Conservation (phyloP, 2,329 filamentous ascomycete genomes). For the Boeremia lycopersici region DNA sequence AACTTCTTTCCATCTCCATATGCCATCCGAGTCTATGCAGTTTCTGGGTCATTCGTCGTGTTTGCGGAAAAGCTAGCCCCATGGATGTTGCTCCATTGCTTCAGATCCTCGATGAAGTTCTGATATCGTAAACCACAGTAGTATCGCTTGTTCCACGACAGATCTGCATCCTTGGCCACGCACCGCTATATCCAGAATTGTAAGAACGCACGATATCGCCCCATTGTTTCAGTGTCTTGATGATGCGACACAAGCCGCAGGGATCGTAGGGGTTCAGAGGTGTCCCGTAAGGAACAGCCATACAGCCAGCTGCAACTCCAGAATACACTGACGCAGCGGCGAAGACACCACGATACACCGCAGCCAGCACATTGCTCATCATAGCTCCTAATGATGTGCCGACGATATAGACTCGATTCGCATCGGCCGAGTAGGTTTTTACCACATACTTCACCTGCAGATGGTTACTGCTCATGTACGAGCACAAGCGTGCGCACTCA, state of each 20-base stretch:
- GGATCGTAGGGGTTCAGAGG: conserved; percentile 20
- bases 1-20: conserved; percentile 38
- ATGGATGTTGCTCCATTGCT: conserved; percentile 37
- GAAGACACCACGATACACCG: conserved; percentile 37
- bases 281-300: conserved; percentile 33
- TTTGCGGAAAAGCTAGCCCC: conserved; percentile 24
- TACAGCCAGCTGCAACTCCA: conserved; percentile 37
- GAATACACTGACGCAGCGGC: conserved; percentile 35
- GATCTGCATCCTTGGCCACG: conserved; percentile 44
- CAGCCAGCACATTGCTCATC: conserved; percentile 43
- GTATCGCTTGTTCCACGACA: conserved; percentile 47
- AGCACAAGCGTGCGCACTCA: too few relatives aligned
- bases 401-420: conserved; percentile 51
- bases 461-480: too few relatives aligned
- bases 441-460: conserved; percentile 55
- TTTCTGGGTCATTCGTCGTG: conserved; percentile 28
- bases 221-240: conserved; percentile 37
- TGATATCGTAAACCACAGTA: conserved; percentile 34
- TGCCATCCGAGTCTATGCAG: conserved; percentile 33
- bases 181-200: conserved; percentile 46
- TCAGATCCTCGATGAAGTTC: conserved; percentile 35
- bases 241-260: conserved; percentile 30
- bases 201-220: conserved; percentile 40
- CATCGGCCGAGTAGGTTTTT: conserved; percentile 58
- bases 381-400: conserved; percentile 38